phyloP scores from a whole-genome alignment of 2,329 filamentous ascomycete genomes.

The Ophiostoma ips region DNA sequence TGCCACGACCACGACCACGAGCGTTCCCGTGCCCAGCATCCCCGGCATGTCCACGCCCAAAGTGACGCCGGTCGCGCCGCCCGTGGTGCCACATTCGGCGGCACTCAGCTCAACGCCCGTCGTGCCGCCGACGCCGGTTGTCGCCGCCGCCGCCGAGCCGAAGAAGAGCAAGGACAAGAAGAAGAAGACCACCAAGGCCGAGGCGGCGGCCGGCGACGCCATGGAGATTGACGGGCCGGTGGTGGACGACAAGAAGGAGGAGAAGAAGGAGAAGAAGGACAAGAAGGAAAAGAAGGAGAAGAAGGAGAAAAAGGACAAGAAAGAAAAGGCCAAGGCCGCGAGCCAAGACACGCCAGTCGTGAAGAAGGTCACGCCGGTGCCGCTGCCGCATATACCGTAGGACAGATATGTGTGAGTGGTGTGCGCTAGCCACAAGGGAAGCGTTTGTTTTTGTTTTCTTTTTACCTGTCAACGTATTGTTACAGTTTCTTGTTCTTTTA shows the following conservation, averaged over 20 bases:
- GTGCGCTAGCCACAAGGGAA: too few relatives aligned
- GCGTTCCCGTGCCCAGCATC: not conserved
- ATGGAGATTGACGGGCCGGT: conserved; percentile 1
- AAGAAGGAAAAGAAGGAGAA: conserved; percentile 7
- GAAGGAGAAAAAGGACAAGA: conserved; percentile 10
- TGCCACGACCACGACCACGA: not conserved
- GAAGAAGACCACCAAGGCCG: conserved; percentile 6
- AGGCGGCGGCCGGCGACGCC: not conserved
- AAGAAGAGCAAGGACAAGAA: conserved; percentile 20
- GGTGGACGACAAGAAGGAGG: not conserved
- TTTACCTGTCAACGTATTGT: too few relatives aligned
- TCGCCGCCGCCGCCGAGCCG: conserved; percentile 11
- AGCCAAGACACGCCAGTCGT: not conserved
- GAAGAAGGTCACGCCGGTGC: conserved; percentile 14
- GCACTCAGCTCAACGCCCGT: not conserved
- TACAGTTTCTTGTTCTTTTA: not conserved
- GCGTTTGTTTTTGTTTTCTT: too few relatives aligned
- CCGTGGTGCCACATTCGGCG: not conserved
- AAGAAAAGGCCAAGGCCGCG: conserved; percentile 5
- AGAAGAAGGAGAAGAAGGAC: conserved; percentile 5
- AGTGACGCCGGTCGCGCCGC: not conserved
- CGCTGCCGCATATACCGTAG: conserved; percentile 9
- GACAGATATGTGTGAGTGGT: not conserved
- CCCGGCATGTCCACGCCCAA: not conserved
- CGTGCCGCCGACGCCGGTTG: not conserved